Evolutionary conservation across 2,329 filamentous ascomycete species (phyloP).

Genomic region (Emergomyces africanus): DNA sequence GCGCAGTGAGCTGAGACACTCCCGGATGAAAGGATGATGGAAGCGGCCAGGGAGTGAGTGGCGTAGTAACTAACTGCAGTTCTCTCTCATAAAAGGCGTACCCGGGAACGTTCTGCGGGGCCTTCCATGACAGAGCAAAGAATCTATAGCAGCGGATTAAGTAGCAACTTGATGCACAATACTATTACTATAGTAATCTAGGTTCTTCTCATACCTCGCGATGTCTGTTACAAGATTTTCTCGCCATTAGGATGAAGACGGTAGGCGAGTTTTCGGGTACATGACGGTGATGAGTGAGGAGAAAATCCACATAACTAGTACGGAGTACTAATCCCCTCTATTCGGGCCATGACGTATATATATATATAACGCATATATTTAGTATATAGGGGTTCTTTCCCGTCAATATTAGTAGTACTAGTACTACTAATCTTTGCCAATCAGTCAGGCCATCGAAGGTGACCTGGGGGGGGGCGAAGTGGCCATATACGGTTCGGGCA

Average conservation of each 20-base stretch:
- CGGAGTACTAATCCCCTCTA: constrained; percentile 18
- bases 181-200: too few species aligned
- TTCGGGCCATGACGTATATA: not conserved
- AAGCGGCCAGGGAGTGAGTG: constrained; percentile 3
- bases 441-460: not conserved
- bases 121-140: not conserved
- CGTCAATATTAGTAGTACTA: too few species aligned
- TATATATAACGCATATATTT: too few species aligned
- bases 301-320: constrained; percentile 26
- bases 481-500: constrained; percentile 19
- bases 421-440: not conserved
- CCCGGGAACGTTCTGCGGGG: not conserved
- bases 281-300: constrained; percentile 19
- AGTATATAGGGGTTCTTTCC: not conserved
- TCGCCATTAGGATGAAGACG: constrained; percentile 22
- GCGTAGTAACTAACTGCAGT: not conserved
- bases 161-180: not conserved
- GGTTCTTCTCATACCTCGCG: constrained; percentile 13
- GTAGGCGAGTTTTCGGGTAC: constrained; percentile 23
- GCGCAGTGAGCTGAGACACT: constrained; percentile 19
- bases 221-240: constrained; percentile 26
- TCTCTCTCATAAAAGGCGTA: not conserved
- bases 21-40: not conserved
- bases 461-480: not conserved
- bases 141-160: not conserved